Base-by-base conservation (phyloP, 768 basidiomycete species). In the Clitopilus hobsonii region DNA sequence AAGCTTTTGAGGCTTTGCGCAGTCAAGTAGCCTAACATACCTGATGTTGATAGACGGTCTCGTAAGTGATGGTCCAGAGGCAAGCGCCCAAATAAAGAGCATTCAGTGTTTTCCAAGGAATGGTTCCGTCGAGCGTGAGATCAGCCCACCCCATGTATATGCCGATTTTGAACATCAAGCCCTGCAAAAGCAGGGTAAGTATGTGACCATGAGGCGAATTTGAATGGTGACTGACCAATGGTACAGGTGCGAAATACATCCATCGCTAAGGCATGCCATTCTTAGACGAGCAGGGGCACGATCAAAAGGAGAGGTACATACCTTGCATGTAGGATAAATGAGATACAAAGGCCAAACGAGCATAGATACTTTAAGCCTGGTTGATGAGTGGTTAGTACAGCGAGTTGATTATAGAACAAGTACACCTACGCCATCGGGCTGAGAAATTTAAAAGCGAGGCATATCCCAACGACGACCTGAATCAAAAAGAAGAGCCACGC, bases 241-340 rank as follows among this genome's bases (percentile, higher is more conserved):
- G 64, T 20, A 70, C 60, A 10, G 69, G 69, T 1, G 67, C 69
- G 20, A 68, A 57, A 38, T 62, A 55, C 47, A 61, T 68, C 68
- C 67, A 71, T 13, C 67, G 65, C 66, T 70, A 16, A 45, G 16
- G 24, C 2, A 8, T 16, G 8, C 48, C 20, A 6, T 28, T 45
- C 23, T 51, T 16, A 52, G 38, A n/a, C 16, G 14, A 8, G 48
- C 14, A 22, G 53, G 3, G 23, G 3, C 3, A 14, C 16, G 6
- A n/a, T 29, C 24, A 22, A 20, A 36, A 3, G 26, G 11, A 14
- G 3, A 22, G 10, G n/a, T 49, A n/a, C 48, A 22, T 50, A 67
- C 66, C 63, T 71, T 71, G 62, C 67, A 71, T 6, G 69, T 71
- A 1, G 68, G 69, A 56, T 71, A 71, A 20, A 71, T 63, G 22